These are phyloP conservation scores for Talaromyces wortmannii DNA, from an alignment of 495 filamentous ascomycete genomes.

Conservation along the genomic window DNA sequence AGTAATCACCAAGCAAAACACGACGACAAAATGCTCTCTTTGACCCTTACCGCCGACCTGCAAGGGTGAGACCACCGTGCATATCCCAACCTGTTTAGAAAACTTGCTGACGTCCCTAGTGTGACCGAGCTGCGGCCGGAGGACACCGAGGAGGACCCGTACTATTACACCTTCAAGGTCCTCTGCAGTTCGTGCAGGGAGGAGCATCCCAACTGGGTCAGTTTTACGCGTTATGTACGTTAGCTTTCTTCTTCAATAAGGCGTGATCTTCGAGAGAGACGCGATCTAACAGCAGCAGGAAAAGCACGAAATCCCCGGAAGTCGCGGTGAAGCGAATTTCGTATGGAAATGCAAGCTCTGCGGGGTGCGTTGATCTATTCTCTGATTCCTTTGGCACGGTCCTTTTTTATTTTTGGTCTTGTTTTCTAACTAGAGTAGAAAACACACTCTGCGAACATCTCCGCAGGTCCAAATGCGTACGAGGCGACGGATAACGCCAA, in stretches of 20 bases:
- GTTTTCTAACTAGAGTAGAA: constrained; percentile 29
- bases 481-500: constrained; percentile 52
- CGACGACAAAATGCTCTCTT: constrained; percentile 59
- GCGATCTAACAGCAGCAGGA: constrained; percentile 47
- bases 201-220: constrained; percentile 79
- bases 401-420: neutral
- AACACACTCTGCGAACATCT: constrained; percentile 66
- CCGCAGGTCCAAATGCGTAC: constrained; percentile 62
- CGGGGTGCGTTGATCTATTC: constrained; percentile 44
- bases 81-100: neutral
- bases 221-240: constrained; percentile 82
- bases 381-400: neutral
- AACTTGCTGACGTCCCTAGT: constrained; percentile 34
- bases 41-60: constrained; percentile 73
- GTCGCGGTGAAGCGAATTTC: constrained; percentile 69
- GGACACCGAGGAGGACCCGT: constrained; percentile 73
- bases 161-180: constrained; percentile 94
- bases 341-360: constrained; percentile 89
- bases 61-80: constrained; percentile 50
- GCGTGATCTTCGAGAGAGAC: neutral
- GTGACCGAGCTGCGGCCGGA: constrained; percentile 82
- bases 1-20: neutral
- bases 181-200: constrained; percentile 95
- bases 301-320: constrained; percentile 77
- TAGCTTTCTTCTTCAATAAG: too few species aligned